Evolutionary conservation across 2,329 filamentous ascomycete genomes (phyloP), one percentile per base, ranked within the genome.

Genomic region (Dothistroma septosporum): DNA sequence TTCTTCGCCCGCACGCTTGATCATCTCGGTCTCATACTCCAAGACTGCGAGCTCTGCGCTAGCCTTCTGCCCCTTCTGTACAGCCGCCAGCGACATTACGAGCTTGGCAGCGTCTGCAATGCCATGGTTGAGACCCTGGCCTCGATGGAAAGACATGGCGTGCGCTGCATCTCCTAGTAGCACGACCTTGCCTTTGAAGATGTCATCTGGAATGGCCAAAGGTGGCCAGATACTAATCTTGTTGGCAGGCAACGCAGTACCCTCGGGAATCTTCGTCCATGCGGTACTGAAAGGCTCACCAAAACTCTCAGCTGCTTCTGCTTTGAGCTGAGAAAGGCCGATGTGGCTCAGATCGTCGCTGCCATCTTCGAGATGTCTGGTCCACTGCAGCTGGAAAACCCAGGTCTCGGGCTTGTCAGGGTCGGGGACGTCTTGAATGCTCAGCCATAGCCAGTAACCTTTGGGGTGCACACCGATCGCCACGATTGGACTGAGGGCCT

Each of bases 1-100:
- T 31, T 63, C 58, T 28, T 60, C 50, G 4, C 61, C 61, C 1
- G 61, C 58, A 0, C 61, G 44, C 32, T 44, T n/a, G 41, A 63
- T 59, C 61, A 63, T 63, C 52, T 57, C 61, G 8, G 16, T 24
- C n/a, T 63, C 58, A 14, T 61, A 59, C 16, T 54, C 58, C 28
- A 22, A 22, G 16, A 63, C 28, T 10, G 61, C 58, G n/a, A 44
- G 41, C 16, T 54, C 50, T 1, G 11, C 22, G 1, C 53, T 32
- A 16, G 35, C 19, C 16, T 55, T 52, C 21, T 14, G 31, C 2
- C 37, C 46, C 8, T 24, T 11, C 12, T 35, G 21, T 2, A 53
- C 56, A 24, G 19, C 37, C 16, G n/a, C 31, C 10, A 63, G 33
- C 8, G 55, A 19, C 19, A 53, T 16, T 1, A 32, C 47, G 46